These are phyloP conservation scores for Pseudomicrostroma phylloplanum DNA, from an alignment of 1,284 basidiomycete species.

Conservation along the genomic window DNA sequence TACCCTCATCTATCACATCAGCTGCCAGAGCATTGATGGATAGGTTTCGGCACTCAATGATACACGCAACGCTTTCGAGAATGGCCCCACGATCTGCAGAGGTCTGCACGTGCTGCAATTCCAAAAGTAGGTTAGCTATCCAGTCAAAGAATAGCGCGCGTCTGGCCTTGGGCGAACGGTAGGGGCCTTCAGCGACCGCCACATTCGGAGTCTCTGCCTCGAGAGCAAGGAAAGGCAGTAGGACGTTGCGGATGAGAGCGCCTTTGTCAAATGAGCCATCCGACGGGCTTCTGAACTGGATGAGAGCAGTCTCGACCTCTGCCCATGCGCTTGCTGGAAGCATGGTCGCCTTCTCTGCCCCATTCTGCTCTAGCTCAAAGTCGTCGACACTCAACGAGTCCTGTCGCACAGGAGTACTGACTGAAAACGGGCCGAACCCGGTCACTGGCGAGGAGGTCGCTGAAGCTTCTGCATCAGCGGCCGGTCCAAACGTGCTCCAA, in stretches of 20 bases:
- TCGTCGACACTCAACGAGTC: conserved; percentile 14
- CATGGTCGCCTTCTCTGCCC: conserved; percentile 23
- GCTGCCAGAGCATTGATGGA: conserved; percentile 24
- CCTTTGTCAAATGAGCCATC: conserved; percentile 33
- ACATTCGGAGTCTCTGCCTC: conserved; percentile 37
- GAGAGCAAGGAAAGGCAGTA: conserved; percentile 43
- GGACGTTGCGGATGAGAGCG: conserved; percentile 31
- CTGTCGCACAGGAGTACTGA: conserved; percentile 6
- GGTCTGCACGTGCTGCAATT: conserved; percentile 42
- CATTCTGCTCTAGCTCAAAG: conserved; percentile 18
- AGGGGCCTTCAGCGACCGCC: conserved; percentile 23
- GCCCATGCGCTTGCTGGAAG: conserved; percentile 39
- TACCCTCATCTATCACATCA: conserved; percentile 30
- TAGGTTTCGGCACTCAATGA: conserved; percentile 42
- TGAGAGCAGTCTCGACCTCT: conserved; percentile 37
- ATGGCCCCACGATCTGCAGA: conserved; percentile 45
- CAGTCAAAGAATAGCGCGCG: conserved; percentile 44
- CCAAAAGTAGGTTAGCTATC: conserved; percentile 36
- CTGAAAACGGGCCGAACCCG: conserved; percentile 7
- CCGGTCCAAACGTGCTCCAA: neutral
- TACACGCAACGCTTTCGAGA: conserved; percentile 44
- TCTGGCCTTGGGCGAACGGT: conserved; percentile 25
- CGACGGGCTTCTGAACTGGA: conserved; percentile 22
- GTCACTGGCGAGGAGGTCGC: neutral
- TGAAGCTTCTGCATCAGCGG: neutral